Evolutionary conservation across 768 basidiomycete species (phyloP).

Genomic region (Lyophyllum shimeji): DNA sequence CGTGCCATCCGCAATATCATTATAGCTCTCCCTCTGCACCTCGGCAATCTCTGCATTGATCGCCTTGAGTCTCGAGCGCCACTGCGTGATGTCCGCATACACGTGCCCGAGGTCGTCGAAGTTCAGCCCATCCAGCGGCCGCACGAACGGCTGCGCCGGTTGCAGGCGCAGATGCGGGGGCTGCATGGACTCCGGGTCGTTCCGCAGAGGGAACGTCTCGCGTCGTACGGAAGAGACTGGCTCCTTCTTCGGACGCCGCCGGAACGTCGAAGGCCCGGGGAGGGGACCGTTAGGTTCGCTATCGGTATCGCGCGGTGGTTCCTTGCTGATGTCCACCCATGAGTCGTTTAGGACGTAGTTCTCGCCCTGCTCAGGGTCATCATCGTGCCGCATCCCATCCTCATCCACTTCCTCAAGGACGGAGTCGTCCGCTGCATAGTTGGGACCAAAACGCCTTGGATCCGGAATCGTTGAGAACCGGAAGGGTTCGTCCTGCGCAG

Average conservation of each 20-base stretch:
- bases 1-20: slow-evolving; percentile 70
- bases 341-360: slow-evolving; percentile 39
- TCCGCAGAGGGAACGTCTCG: slow-evolving; percentile 66
- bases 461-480: slow-evolving; percentile 47
- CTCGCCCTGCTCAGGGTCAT: slow-evolving; percentile 22
- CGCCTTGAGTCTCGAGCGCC: slow-evolving; percentile 67
- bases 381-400: slow-evolving; percentile 25
- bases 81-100: slow-evolving; percentile 68
- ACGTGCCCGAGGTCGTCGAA: slow-evolving; percentile 64
- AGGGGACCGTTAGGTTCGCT: slow-evolving; percentile 37
- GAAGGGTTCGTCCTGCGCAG: slow-evolving; percentile 27
- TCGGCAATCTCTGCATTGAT: slow-evolving; percentile 76
- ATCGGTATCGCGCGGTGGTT: slow-evolving; percentile 39
- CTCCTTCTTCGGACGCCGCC: slow-evolving; percentile 35
- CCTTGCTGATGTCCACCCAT: slow-evolving; percentile 60
- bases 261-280: slow-evolving; percentile 36
- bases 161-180: slow-evolving; percentile 72
- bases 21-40: slow-evolving; percentile 63
- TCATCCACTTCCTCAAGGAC: slow-evolving; percentile 38
- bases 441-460: slow-evolving; percentile 53
- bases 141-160: slow-evolving; percentile 67
- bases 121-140: slow-evolving; percentile 70
- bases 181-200: slow-evolving; percentile 40
- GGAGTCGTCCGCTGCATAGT: slow-evolving; percentile 38
- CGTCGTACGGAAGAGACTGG: slow-evolving; percentile 38